Conservation (phyloP, 768 basidiomycete genomes). For the Leccinum pellstonianum region DNA sequence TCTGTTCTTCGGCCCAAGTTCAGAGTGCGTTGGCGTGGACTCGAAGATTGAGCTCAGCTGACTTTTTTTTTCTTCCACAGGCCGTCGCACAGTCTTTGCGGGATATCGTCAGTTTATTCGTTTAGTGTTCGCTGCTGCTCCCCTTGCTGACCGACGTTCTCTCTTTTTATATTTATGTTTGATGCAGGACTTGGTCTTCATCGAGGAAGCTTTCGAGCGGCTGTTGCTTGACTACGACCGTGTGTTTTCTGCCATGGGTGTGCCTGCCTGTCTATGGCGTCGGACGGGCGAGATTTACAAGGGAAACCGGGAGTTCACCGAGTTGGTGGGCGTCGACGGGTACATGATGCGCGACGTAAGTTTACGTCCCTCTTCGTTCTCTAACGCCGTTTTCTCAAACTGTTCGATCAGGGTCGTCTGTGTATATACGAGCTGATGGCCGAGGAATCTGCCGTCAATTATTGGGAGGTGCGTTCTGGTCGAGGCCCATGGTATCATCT, state of each 20-base stretch:
- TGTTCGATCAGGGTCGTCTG: slow-evolving; percentile 62
- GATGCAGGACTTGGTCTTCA: slow-evolving; percentile 85
- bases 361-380: background rate
- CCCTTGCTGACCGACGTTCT: background rate
- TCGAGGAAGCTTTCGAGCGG: slow-evolving; percentile 97
- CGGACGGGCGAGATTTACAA: slow-evolving; percentile 99
- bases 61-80: background rate
- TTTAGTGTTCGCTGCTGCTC: background rate
- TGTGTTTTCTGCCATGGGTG: slow-evolving; percentile 92
- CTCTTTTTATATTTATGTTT: background rate
- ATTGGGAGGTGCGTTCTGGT: slow-evolving; percentile 77
- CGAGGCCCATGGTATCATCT: too few relatives aligned
- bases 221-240: slow-evolving; percentile 94
- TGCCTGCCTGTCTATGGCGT: slow-evolving; percentile 95
- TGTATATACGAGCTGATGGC: slow-evolving; percentile 99
- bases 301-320: slow-evolving; percentile 93
- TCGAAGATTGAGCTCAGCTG: background rate
- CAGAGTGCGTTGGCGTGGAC: background rate
- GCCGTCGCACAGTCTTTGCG: background rate
- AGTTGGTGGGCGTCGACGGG: slow-evolving; percentile 84
- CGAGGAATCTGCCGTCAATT: slow-evolving; percentile 94
- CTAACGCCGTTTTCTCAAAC: background rate
- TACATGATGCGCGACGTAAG: slow-evolving; percentile 84
- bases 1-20: slow-evolving; percentile 35
- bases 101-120: background rate